Conservation (phyloP, 495 filamentous ascomycete genomes). For the Podospora comata region DNA sequence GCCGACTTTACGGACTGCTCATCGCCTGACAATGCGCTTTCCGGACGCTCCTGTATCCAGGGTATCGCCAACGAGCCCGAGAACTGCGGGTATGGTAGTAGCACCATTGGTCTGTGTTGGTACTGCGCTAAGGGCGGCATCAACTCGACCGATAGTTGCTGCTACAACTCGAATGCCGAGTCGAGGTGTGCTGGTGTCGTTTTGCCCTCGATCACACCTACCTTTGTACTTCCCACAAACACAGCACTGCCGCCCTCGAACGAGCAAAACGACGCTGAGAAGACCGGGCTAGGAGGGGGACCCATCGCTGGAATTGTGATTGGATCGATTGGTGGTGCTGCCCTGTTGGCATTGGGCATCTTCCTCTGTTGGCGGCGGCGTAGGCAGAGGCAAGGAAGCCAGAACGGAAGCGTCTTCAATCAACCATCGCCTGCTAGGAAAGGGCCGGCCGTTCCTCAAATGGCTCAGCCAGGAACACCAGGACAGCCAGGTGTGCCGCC, state of each 20-base stretch:
- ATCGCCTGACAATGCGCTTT: constrained; percentile 71
- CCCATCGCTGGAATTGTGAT: constrained; percentile 87
- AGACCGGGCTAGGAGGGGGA: constrained; percentile 67
- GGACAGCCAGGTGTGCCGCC: constrained; percentile 37
- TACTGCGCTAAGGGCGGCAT: constrained; percentile 79
- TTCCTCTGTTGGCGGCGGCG: constrained; percentile 58
- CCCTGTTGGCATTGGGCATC: constrained; percentile 52
- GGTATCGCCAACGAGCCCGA: constrained; percentile 76
- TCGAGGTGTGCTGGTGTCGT: constrained; percentile 66
- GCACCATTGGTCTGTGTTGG: constrained; percentile 78
- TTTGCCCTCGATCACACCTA: constrained; percentile 69
- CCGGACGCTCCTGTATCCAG: constrained; percentile 65
- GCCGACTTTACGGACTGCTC: constrained; percentile 92
- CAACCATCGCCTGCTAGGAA: constrained; percentile 77
- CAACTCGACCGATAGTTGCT: constrained; percentile 95
- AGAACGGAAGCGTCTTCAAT: constrained; percentile 70
- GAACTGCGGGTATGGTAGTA: constrained; percentile 83
- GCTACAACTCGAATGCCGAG: constrained; percentile 72
- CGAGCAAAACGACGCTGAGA: constrained; percentile 35
- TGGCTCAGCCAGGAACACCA: constrained; percentile 33
- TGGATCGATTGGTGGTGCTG: constrained; percentile 68
- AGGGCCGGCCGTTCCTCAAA: constrained; percentile 37
- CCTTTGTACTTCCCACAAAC: constrained; percentile 54
- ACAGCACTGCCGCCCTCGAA: constrained; percentile 44
- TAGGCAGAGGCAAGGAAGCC: constrained; percentile 57